Evolutionary conservation across 2,329 filamentous ascomycete species (phyloP).

Genomic region (Stromatinia cepivora): DNA sequence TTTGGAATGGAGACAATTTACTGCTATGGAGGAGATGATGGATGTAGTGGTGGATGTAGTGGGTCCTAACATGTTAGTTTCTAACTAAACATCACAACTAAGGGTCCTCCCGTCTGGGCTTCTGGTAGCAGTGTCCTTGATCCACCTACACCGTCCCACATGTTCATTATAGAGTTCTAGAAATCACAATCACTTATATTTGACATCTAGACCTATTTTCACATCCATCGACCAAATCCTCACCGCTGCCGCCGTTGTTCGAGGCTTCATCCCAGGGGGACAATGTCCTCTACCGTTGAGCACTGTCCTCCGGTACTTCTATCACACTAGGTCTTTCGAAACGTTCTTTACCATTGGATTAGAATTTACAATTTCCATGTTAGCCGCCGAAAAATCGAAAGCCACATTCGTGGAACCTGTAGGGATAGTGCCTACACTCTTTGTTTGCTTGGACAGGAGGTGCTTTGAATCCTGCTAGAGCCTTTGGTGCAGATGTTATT

Average conservation of each 20-base stretch:
- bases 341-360: constrained; percentile 50
- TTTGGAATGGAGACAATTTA: background rate
- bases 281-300: background rate
- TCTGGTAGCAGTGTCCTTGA: background rate
- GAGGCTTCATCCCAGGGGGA: background rate
- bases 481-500: constrained; percentile 49
- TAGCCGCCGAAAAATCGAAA: constrained; percentile 50
- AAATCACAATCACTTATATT: background rate
- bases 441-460: constrained; percentile 51
- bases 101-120: background rate
- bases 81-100: background rate
- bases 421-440: constrained; percentile 49
- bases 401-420: constrained; percentile 50
- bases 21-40: background rate
- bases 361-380: constrained; percentile 52
- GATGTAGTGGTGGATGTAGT: background rate
- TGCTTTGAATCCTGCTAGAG: constrained; percentile 49
- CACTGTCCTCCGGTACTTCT: background rate
- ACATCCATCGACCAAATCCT: constrained; percentile 35
- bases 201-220: constrained; percentile 33
- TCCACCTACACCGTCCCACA: background rate
- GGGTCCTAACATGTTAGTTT: constrained; percentile 5
- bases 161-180: background rate
- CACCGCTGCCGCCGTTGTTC: constrained; percentile 1
- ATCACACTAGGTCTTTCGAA: constrained; percentile 48